These are phyloP conservation scores for Lasiosphaeria miniovina DNA, from an alignment of 495 filamentous ascomycete genomes.

Conservation along the genomic window DNA sequence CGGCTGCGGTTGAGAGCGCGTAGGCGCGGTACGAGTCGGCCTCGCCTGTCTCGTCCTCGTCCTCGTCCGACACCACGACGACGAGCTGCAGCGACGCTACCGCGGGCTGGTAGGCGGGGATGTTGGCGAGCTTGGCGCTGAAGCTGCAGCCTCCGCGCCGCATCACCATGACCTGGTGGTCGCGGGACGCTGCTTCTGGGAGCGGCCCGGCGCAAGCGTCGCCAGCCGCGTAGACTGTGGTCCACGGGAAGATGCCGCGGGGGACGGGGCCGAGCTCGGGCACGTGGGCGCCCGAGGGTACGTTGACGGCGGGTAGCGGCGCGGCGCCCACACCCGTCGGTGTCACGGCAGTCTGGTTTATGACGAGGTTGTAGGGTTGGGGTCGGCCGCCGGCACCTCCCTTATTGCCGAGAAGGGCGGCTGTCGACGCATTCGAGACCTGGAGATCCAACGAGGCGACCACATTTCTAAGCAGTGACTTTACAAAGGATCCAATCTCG, in stretches of 20 bases:
- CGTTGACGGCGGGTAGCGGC: slow-evolving; percentile 62
- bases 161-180: slow-evolving; percentile 79
- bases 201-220: slow-evolving; percentile 64
- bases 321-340: slow-evolving; percentile 74
- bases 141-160: slow-evolving; percentile 85
- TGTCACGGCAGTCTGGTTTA: slow-evolving; percentile 59
- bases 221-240: slow-evolving; percentile 65
- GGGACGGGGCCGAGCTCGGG: slow-evolving; percentile 32
- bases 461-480: slow-evolving; percentile 37
- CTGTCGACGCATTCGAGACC: slow-evolving; percentile 13
- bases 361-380: slow-evolving; percentile 25
- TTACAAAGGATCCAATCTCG: slow-evolving; percentile 32
- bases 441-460: slow-evolving; percentile 29
- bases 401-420: slow-evolving; percentile 5
- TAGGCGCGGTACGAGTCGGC: slow-evolving; percentile 17
- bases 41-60: slow-evolving; percentile 23
- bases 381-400: background rate
- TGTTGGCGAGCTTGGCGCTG: slow-evolving; percentile 74
- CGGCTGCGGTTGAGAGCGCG: slow-evolving; percentile 2
- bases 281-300: slow-evolving; percentile 50
- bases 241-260: slow-evolving; percentile 55
- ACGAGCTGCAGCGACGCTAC: slow-evolving; percentile 68
- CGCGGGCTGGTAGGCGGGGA: slow-evolving; percentile 69
- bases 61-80: slow-evolving; percentile 70
- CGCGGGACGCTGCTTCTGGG: slow-evolving; percentile 55